A percentile compares a stretch with the other conserved stretches of the same genome.
phyloP scores from a whole-genome alignment of 2,329 filamentous ascomycete genomes.

The Fusarium musae region DNA sequence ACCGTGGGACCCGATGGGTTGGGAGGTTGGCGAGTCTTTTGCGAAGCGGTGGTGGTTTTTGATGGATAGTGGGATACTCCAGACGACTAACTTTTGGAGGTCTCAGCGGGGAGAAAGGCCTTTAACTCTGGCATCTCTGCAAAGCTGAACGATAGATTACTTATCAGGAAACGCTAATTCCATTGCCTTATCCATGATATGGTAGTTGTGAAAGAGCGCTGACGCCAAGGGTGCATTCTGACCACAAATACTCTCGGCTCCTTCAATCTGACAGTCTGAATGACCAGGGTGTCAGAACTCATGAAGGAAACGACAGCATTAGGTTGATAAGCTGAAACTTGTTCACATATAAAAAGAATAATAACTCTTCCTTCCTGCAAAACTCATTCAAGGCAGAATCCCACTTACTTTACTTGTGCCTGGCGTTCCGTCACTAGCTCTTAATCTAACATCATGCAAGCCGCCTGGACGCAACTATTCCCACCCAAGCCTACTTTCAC shows the following conservation, averaged over 20 bases:
- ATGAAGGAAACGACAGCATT: background rate
- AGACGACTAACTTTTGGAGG: constrained; percentile 29
- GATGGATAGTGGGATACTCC: constrained; percentile 14
- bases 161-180: fast-evolving
- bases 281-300: background rate
- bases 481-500: constrained; percentile 42
- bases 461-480: constrained; percentile 11
- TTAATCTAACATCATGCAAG: background rate
- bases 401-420: too few relatives aligned
- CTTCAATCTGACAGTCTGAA: background rate
- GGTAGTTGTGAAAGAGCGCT: fast-evolving
- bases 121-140: background rate
- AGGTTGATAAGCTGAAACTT: background rate
- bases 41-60: constrained; percentile 32
- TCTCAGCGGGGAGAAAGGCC: constrained; percentile 3
- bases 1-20: constrained; percentile 49
- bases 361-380: fast-evolving
- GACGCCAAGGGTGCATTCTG: background rate
- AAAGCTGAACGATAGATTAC: fast-evolving
- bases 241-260: background rate
- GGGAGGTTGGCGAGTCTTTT: constrained; percentile 57
- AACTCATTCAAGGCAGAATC: too few relatives aligned
- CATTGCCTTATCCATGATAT: fast-evolving
- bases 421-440: fast-evolving
- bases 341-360: fast-evolving